Evolutionary conservation across 345 rosid genomes (phyloP).

Genomic region (Syzygium aqueum): DNA sequence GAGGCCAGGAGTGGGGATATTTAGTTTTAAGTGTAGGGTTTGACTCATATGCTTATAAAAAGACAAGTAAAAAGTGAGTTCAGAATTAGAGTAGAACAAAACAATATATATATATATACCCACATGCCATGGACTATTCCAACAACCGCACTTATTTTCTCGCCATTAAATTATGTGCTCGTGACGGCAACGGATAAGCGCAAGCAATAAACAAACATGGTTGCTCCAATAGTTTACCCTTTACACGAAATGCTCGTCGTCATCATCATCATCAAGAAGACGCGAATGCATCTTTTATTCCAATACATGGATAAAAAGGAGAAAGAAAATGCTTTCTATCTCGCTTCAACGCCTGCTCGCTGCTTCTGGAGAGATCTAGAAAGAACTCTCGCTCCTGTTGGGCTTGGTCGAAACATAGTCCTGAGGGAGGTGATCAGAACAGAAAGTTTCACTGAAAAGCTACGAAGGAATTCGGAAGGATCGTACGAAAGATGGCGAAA

Average conservation of each 20-base stretch:
- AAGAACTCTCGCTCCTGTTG: conserved; percentile 45
- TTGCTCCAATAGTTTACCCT: background rate
- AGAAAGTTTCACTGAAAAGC: background rate
- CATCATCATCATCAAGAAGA: background rate
- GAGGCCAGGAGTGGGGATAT: too few relatives aligned
- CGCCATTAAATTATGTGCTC: background rate
- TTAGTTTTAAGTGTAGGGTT: too few relatives aligned
- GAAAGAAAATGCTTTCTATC: background rate
- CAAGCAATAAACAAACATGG: background rate
- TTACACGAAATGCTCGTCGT: background rate
- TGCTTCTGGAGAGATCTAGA: background rate
- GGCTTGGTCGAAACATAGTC: conserved; percentile 38
- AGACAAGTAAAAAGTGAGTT: too few relatives aligned
- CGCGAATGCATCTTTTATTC: background rate
- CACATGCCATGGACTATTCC: background rate
- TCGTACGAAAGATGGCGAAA: background rate
- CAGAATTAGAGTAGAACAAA: too few relatives aligned
- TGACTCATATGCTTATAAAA: too few relatives aligned
- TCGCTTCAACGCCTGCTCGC: background rate
- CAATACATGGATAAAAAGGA: background rate
- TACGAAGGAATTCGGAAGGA: background rate
- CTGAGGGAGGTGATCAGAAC: conserved; percentile 4
- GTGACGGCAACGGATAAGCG: background rate
- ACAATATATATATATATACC: background rate
- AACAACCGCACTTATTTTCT: background rate